Evolutionary conservation across 345 rosid genomes (phyloP), one percentile per base, ranked within the genome.

Genomic region (Geranium rotundifolium): DNA sequence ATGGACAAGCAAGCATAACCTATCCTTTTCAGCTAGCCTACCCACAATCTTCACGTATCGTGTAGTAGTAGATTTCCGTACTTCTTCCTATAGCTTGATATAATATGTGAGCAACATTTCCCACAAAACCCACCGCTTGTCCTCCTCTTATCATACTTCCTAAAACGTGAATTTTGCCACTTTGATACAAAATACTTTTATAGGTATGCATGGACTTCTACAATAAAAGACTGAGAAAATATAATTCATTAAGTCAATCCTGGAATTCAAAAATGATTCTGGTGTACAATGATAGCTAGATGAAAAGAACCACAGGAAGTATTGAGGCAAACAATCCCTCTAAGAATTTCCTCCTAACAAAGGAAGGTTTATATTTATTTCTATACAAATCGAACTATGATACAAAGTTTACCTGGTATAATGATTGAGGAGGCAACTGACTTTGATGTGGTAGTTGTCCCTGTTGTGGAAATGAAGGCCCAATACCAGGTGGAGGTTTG

Each of bases 381-480:
- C 9, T 41, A 9, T 41, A 41, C 9, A 41, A 41, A 41, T 9
- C 50, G 1, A 41, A 41, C 50, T 41, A 9, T 5, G 50, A 4
- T 4, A 41, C 14, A 41, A 5, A 3, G 10, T 41, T 41, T 62
- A 85, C 98, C 85, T 84, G 96, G 73, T 85, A 89, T 46, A 73
- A 34, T 20, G 80, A 65, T 57, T 76, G 86, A 57, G 75, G 68
- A 20, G 77, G 76, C 62, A 77, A 77, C 68, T 91, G 95, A 72
- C 66, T 83, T 49, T 80, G 79, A 59, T 67, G 73, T 54, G 81
- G 77, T 61, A 77, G 76, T 77, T 93, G 96, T 61, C 85, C 90
- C 75, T 76, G 95, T 54, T n/a, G n/a, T n/a, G 80, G 78, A 73
- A 80, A 88, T 59, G 85, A 83, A 66, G 82, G 79, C 67, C 85